A percentile compares a stretch with the other conserved stretches of the same genome.
Evolutionary conservation across 192 early-diverging fungal species (phyloP).

Genomic region (Piromyces sp.): DNA sequence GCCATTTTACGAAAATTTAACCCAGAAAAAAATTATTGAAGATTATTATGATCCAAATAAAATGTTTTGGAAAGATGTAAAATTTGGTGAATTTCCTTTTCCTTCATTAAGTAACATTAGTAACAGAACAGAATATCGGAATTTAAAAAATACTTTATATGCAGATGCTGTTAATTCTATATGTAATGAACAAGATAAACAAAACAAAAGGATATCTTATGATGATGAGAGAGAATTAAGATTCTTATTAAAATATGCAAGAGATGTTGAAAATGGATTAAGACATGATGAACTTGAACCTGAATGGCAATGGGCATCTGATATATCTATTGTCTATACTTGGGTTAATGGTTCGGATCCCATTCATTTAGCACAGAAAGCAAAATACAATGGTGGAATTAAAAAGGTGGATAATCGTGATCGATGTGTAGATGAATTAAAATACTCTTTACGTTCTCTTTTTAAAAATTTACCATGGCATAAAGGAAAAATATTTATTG

Average conservation of each 20-base stretch:
- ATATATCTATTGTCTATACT: neutral
- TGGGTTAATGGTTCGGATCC: neutral
- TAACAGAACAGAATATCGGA: neutral
- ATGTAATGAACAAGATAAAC: neutral
- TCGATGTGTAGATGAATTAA: neutral
- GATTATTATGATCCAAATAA: neutral
- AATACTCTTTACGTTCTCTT: neutral
- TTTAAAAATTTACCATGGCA: neutral
- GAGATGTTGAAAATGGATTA: neutral
- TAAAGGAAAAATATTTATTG: neutral
- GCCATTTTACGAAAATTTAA: neutral
- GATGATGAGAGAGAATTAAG: neutral
- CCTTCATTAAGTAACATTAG: neutral
- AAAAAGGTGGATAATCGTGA: neutral
- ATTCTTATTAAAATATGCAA: neutral
- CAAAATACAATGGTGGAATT: neutral
- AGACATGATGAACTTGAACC: neutral
- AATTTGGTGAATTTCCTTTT: neutral
- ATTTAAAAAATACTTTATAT: neutral
- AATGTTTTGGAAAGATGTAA: neutral
- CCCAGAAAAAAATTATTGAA: neutral
- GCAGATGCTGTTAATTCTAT: neutral
- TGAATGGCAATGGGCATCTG: neutral
- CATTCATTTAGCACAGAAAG: neutral
- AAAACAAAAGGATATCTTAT: neutral